phyloP scores from a whole-genome alignment of 2,329 filamentous ascomycete genomes.

The Talaromyces sp. region DNA sequence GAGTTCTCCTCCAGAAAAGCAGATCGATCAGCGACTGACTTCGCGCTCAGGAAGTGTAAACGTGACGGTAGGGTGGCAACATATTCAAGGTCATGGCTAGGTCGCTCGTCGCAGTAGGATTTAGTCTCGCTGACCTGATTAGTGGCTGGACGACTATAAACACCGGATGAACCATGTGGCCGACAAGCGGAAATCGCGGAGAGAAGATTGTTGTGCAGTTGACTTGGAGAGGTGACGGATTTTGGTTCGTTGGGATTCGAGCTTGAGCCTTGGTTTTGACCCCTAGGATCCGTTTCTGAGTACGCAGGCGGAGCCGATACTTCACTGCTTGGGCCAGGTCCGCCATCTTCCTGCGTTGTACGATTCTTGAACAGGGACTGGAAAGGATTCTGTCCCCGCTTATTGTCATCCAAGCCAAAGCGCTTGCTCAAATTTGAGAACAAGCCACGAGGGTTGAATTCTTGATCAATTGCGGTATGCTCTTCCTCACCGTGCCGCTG shows the following conservation, averaged over 20 bases:
- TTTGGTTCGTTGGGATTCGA: constrained; percentile 32
- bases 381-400: constrained; percentile 18
- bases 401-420: constrained; percentile 60
- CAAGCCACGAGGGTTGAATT: constrained; percentile 53
- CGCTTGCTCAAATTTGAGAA: constrained; percentile 67
- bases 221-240: constrained; percentile 37
- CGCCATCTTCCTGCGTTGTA: constrained; percentile 22
- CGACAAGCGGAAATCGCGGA: constrained; percentile 77
- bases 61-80: constrained; percentile 67
- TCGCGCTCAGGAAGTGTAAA: constrained; percentile 70
- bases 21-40: constrained; percentile 49
- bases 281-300: constrained; percentile 33
- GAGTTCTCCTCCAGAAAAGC: constrained; percentile 61
- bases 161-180: constrained; percentile 66
- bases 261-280: constrained; percentile 16
- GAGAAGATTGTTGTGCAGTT: constrained; percentile 54
- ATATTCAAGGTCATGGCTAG: constrained; percentile 69
- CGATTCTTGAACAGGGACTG: constrained; percentile 32
- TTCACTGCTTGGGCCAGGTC: constrained; percentile 18
- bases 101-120: constrained; percentile 78
- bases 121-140: constrained; percentile 75
- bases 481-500: constrained; percentile 23
- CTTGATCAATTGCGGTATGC: constrained; percentile 25
- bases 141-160: constrained; percentile 71
- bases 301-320: constrained; percentile 41